phyloP scores from a whole-genome alignment of 768 basidiomycete species.

The Boletus tylopilopsis region DNA sequence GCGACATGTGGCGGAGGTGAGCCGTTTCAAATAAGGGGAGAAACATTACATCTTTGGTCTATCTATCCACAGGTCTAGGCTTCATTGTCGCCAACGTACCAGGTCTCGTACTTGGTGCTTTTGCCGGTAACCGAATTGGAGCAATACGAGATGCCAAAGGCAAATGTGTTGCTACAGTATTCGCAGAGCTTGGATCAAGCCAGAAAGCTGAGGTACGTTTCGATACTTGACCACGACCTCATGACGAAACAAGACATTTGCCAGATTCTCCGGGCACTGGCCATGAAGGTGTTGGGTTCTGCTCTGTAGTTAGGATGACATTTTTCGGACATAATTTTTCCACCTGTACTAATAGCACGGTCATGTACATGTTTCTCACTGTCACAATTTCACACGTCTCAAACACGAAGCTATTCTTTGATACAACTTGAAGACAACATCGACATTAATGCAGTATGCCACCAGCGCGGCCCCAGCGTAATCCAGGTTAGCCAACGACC shows the following conservation, averaged over 20 bases:
- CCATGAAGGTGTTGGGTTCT: slow-evolving; percentile 78
- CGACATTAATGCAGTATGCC: slow-evolving; percentile 9
- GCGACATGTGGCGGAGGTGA: slow-evolving; percentile 63
- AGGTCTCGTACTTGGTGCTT: slow-evolving; percentile 80
- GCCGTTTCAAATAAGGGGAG: slow-evolving; percentile 13
- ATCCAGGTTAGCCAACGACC: slow-evolving; percentile 18
- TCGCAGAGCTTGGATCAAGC: slow-evolving; percentile 64
- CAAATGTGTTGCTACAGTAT: slow-evolving; percentile 88
- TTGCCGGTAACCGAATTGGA: slow-evolving; percentile 87
- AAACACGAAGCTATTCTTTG: not conserved
- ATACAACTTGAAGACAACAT: no score
- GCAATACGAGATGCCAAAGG: slow-evolving; percentile 93
- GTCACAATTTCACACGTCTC: slow-evolving; percentile 5
- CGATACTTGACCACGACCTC: not conserved
- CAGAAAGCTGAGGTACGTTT: slow-evolving; percentile 83
- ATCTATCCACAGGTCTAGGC: slow-evolving; percentile 29
- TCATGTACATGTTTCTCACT: no score
- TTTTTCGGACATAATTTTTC: not conserved
- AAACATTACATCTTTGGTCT: slow-evolving; percentile 33
- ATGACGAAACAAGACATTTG: not conserved
- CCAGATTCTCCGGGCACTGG: slow-evolving; percentile 77
- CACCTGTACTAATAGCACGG: not conserved
- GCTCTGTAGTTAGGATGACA: slow-evolving; percentile 32
- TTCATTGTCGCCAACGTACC: slow-evolving; percentile 72
- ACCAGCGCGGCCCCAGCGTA: slow-evolving; percentile 1